Evolutionary conservation across 2,329 filamentous ascomycete species (phyloP), one percentile per base, ranked within the genome.

Genomic region (Beauveria medogensis): DNA sequence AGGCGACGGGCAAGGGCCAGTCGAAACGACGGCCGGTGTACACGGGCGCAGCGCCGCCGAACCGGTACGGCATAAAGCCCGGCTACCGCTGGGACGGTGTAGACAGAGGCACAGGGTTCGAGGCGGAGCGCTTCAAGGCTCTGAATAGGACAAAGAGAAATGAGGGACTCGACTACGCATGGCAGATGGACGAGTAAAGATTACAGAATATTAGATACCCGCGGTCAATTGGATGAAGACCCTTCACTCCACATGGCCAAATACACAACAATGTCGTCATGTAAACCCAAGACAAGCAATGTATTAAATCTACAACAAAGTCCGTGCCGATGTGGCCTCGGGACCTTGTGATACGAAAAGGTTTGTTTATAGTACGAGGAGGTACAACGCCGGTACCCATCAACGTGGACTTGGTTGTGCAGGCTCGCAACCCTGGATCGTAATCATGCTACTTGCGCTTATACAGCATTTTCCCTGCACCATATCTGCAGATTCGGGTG

Each of bases 71-170:
- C 1, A 97, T 99, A 64, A 82, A 88, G 63, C 94, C 94, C 0
- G 95, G 94, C 0, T 91, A 96, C 77, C 81, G 91, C 65, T 99
- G 94, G 94, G 94, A 99, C 78, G 94, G 95, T 6, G 94, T 99
- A 20, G 94, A 99, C 78, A 82, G 94, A 65, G 82, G 91, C 22
- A 99, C 91, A 75, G 93, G 93, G 0, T 97, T 97, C 71, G 94
- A 99, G 77, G 89, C 85, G 64, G 88, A 97, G 71, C 89, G 92
- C 77, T 97, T 97, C 76, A 91, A 89, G 72, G 90, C 92, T 2
- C 79, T 92, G 66, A 97, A 97, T 72, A 80, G 85, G 66, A 84
- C 84, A 66, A 85, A 87, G 68, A 86, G 92, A 71, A 85, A 89
- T 67, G 89, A 90, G 73, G 88, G 88, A 37, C 74, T 97, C 69